A percentile compares a stretch with the other conserved stretches of the same genome.
Conservation (phyloP, 2,329 filamentous ascomycete species). For the Penicillium capsulatum region DNA sequence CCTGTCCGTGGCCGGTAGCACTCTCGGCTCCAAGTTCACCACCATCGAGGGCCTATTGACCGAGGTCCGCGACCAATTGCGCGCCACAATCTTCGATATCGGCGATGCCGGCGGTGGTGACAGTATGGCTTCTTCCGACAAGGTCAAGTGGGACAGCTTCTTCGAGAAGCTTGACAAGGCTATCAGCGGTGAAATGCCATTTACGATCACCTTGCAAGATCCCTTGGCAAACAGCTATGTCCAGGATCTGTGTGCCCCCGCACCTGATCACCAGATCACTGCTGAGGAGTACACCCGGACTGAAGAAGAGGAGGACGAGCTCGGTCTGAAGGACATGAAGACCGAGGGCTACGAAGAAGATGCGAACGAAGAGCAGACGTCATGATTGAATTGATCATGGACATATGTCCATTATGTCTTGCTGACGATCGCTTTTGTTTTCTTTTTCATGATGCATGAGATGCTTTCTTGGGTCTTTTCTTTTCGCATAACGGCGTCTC, state of each 20-base stretch:
- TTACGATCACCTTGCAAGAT: conserved; percentile 79
- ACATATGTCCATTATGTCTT: conserved; percentile 9
- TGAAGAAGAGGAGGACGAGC: conserved; percentile 86
- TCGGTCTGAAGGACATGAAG: conserved; percentile 90
- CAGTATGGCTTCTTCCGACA: conserved; percentile 64
- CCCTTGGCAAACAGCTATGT: conserved; percentile 91
- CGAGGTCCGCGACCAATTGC: conserved; percentile 86
- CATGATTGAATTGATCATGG: conserved; percentile 22
- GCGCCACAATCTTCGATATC: conserved; percentile 78
- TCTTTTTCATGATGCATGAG: conserved; percentile 24
- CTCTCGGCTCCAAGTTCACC: conserved; percentile 91
- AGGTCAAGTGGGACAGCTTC: conserved; percentile 72
- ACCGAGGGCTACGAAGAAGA: conserved; percentile 75
- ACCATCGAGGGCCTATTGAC: conserved; percentile 92
- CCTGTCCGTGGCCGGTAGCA: conserved; percentile 65
- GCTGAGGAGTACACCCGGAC: conserved; percentile 81
- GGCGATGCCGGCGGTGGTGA: conserved; percentile 68
- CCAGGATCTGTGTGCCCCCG: conserved; percentile 74
- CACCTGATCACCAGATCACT: conserved; percentile 78
- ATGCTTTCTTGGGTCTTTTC: conserved; percentile 15
- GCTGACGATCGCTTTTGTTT: conserved; percentile 15
- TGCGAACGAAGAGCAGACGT: conserved; percentile 27
- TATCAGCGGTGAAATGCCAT: conserved; percentile 73
- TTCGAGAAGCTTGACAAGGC: conserved; percentile 72
- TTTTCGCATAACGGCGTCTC: conserved; percentile 20